Evolutionary conservation across 192 early-diverging fungal species (phyloP).

Genomic region (Pilaira anomala): DNA sequence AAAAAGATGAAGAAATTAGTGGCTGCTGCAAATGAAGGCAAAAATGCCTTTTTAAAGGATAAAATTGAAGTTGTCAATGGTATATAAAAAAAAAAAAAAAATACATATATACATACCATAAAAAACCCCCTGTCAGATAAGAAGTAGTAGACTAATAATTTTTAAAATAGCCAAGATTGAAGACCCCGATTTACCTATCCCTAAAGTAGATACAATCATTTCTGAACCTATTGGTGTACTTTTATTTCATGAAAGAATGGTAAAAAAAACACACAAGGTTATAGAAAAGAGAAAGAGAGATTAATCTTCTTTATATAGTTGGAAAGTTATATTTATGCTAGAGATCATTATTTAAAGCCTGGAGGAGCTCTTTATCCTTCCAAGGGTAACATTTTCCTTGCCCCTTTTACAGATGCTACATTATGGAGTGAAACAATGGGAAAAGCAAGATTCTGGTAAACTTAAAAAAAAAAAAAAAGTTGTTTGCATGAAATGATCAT

Average conservation of each 20-base stretch:
- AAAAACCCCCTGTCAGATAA: too few relatives aligned
- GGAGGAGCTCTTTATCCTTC: constrained; percentile 91
- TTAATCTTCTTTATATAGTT: constrained; percentile 43
- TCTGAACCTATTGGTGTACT: constrained; percentile 98
- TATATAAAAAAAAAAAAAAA: constrained; percentile 24
- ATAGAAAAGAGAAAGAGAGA: background rate
- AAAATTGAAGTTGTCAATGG: constrained; percentile 80
- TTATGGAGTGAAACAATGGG: constrained; percentile 94
- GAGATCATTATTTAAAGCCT: constrained; percentile 90
- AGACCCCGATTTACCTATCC: constrained; percentile 62
- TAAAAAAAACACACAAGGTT: constrained; percentile 28
- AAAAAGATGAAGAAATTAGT: constrained; percentile 83
- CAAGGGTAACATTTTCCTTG: constrained; percentile 84
- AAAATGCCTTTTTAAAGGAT: constrained; percentile 72
- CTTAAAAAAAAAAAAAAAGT: background rate
- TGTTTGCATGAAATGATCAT: background rate
- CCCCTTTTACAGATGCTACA: constrained; percentile 73
- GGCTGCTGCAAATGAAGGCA: constrained; percentile 52
- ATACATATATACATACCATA: too few relatives aligned
- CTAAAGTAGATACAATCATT: constrained; percentile 90
- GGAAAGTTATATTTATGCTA: constrained; percentile 80
- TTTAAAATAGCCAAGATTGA: constrained; percentile 79
- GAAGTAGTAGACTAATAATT: constrained; percentile 1
- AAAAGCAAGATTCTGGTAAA: constrained; percentile 77
- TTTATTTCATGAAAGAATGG: constrained; percentile 96